These are phyloP conservation scores for Herpetospermum pedunculosum DNA, from an alignment of 306 rosid genomes.

Conservation along the genomic window DNA sequence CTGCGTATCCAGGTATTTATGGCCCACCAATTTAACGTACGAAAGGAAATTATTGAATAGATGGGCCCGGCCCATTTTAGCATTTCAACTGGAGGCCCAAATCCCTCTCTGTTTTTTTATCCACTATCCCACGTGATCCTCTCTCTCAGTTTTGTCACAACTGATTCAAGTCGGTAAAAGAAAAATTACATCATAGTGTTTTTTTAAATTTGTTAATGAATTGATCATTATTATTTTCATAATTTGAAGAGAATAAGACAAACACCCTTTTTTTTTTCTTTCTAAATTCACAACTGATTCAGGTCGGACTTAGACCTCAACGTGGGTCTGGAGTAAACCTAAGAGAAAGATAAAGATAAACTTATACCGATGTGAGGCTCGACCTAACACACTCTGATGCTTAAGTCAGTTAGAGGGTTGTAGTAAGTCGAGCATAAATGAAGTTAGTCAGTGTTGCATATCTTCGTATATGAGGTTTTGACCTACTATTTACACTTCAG, in stretches of 20 bases:
- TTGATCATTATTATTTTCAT: not conserved
- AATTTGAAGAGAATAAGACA: not conserved
- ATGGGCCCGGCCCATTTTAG: constrained; percentile 7
- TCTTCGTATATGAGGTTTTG: too few relatives aligned
- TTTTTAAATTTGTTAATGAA: not conserved
- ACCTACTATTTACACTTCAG: too few relatives aligned
- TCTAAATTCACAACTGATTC: too few relatives aligned
- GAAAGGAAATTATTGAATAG: not conserved
- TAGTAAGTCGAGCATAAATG: too few relatives aligned
- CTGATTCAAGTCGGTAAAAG: not conserved
- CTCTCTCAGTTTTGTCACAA: constrained; percentile 8
- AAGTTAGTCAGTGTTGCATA: too few relatives aligned
- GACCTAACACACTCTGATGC: too few relatives aligned
- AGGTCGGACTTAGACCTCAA: too few relatives aligned
- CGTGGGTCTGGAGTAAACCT: too few relatives aligned
- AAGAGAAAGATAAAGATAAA: too few relatives aligned
- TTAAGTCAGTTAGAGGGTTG: too few relatives aligned
- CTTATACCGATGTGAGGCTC: too few relatives aligned
- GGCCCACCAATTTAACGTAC: constrained; percentile 1
- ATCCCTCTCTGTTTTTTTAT: not conserved
- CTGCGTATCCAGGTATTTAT: not conserved
- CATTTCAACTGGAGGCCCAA: constrained; percentile 1
- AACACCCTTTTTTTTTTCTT: too few relatives aligned
- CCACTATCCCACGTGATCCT: not conserved
- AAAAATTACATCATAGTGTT: not conserved